phyloP scores from a whole-genome alignment of 176 grass and related monocot species.

The Eremochloa ophiuroides region DNA sequence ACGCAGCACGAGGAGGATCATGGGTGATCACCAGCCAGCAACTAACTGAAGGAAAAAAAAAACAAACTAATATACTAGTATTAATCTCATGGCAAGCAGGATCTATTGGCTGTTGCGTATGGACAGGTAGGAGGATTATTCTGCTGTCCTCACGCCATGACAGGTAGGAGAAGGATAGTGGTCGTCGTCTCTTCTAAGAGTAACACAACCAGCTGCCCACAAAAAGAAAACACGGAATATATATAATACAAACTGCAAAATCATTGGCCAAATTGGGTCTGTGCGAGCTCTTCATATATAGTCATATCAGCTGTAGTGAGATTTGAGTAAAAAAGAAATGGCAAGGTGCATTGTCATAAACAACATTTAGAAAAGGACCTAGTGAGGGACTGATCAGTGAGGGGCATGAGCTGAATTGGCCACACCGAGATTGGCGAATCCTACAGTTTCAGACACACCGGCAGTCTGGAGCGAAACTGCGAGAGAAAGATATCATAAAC shows the following conservation, averaged over 20 bases:
- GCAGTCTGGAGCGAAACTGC: conserved; percentile 1
- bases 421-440: conserved; percentile 2
- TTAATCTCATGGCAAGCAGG: not conserved
- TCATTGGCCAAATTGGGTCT: not conserved
- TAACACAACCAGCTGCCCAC: not conserved
- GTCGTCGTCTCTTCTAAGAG: not conserved
- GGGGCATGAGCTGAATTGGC: not conserved
- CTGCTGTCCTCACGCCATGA: not conserved
- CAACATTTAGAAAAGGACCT: not conserved
- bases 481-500: conserved; percentile 11
- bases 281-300: not conserved
- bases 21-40: not conserved
- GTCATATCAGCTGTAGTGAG: not conserved
- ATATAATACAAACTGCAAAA: not conserved
- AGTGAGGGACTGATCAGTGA: no score
- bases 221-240: not conserved
- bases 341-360: conserved; percentile 16
- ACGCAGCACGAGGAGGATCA: conserved; percentile 12
- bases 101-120: not conserved
- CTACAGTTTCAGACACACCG: not conserved
- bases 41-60: not conserved
- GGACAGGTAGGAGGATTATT: not conserved
- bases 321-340: conserved; percentile 1
- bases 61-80: not conserved
- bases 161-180: not conserved